Conservation (phyloP, 176 grass and related monocot genomes). For the Pontederia paniculata region DNA sequence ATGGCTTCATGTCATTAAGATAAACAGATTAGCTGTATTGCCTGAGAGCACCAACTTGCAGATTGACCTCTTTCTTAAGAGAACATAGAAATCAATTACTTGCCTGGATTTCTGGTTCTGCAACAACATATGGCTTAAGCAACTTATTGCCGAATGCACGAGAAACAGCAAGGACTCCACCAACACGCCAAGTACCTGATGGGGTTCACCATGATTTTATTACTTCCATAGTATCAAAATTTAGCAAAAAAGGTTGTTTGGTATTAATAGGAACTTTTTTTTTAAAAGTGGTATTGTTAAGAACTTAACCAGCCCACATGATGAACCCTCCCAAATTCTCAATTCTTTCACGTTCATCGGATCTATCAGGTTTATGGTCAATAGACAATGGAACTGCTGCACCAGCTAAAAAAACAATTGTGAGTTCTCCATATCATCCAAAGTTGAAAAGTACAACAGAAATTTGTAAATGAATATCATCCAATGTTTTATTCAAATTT, state of each 20-base stretch:
- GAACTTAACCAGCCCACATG: slow-evolving; percentile 26
- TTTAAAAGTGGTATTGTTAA: no score
- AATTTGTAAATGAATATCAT: no score
- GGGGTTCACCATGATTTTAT: not conserved
- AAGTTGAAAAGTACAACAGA: no score
- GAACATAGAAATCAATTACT: no score
- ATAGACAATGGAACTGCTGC: slow-evolving; percentile 28
- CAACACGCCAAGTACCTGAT: slow-evolving; percentile 37
- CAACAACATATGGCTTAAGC: slow-evolving; percentile 36
- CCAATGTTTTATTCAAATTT: no score
- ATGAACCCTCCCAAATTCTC: slow-evolving; percentile 38
- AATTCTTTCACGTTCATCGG: slow-evolving; percentile 39
- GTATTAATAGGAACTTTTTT: no score
- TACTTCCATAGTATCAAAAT: not conserved
- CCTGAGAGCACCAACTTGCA: no score
- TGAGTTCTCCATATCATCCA: no score
- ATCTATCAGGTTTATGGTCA: slow-evolving; percentile 41
- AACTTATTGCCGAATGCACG: slow-evolving; percentile 37
- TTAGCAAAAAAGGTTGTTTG: no score
- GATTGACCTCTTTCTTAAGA: no score
- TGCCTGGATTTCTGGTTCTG: slow-evolving; percentile 44
- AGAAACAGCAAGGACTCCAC: slow-evolving; percentile 40
- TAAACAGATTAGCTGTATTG: no score
- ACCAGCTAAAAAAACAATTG: not conserved
- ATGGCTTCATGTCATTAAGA: no score